A percentile compares a stretch with the other conserved stretches of the same genome.
phyloP scores from a whole-genome alignment of 2,329 filamentous ascomycete species.

The Colletotrichum sp. region DNA sequence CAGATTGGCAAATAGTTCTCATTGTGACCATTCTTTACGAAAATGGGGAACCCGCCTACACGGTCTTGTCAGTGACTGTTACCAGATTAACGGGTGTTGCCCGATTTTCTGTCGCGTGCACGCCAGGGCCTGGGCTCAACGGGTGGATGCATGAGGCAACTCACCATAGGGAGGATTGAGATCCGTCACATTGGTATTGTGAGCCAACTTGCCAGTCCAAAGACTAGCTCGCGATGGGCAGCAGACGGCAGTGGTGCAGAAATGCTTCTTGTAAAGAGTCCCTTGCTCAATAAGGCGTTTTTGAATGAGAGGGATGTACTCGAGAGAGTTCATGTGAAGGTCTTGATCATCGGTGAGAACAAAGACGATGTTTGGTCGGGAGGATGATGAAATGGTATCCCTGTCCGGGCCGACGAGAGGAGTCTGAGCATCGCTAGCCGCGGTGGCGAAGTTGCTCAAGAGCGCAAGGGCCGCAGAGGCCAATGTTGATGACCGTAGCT shows the following conservation, averaged over 20 bases:
- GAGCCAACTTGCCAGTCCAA: conserved; percentile 65
- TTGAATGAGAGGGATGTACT: conserved; percentile 60
- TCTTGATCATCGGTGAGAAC: conserved; percentile 72
- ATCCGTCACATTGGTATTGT: conserved; percentile 68
- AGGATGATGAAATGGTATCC: not conserved
- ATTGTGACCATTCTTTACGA: conserved; percentile 53
- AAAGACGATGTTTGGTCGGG: conserved; percentile 63
- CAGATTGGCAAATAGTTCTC: conserved; percentile 54
- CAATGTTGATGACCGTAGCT: not conserved
- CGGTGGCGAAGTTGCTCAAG: not conserved
- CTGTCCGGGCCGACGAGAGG: not conserved
- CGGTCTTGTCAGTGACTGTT: conserved; percentile 14
- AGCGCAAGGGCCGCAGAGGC: not conserved
- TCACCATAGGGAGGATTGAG: conserved; percentile 58
- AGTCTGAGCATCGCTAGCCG: not conserved
- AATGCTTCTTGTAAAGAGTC: conserved; percentile 64
- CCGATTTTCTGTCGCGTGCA: not conserved
- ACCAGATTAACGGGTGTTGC: too few relatives aligned
- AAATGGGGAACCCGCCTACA: conserved; percentile 50
- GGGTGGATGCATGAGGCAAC: conserved; percentile 26
- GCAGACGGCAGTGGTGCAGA: conserved; percentile 67
- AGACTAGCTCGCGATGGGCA: conserved; percentile 68
- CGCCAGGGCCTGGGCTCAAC: not conserved
- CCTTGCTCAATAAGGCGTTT: conserved; percentile 61
- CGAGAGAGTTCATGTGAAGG: conserved; percentile 61